Conservation (phyloP, 345 rosid genomes). For the Salix purpurea region DNA sequence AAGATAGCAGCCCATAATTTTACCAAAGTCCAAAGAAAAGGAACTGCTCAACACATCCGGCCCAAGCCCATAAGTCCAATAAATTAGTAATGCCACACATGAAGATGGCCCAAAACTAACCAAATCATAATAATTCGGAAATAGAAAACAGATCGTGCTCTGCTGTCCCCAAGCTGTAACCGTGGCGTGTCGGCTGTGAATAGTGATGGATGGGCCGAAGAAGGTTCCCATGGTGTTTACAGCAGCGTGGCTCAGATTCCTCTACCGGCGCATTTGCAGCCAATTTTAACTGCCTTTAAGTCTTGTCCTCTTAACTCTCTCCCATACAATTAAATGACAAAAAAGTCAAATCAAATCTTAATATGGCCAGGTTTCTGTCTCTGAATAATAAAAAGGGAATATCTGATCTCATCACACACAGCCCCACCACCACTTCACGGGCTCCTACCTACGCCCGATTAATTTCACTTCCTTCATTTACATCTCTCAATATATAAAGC, state of each 20-base stretch:
- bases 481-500: too few species aligned
- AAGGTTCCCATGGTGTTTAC: constrained; percentile 11
- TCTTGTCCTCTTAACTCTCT: not conserved
- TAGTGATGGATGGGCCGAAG: not conserved
- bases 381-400: not conserved
- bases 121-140: not conserved
- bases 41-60: not conserved
- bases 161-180: not conserved
- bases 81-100: not conserved
- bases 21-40: not conserved
- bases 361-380: constrained; percentile 3
- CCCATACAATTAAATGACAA: not conserved
- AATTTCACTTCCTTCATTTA: too few species aligned
- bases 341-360: constrained; percentile 12
- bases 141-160: not conserved
- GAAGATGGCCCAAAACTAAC: not conserved
- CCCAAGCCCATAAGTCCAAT: not conserved
- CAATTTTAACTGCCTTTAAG: constrained; percentile 19
- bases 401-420: not conserved
- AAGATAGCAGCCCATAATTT: not conserved
- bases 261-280: constrained; percentile 20
- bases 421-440: not conserved
- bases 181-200: too few species aligned
- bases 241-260: constrained; percentile 3
- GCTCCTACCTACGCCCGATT: not conserved